Evolutionary conservation across 208 protist genomes (phyloP), one percentile per base, ranked within the genome.

Genomic region (Strigomonas galati): DNA sequence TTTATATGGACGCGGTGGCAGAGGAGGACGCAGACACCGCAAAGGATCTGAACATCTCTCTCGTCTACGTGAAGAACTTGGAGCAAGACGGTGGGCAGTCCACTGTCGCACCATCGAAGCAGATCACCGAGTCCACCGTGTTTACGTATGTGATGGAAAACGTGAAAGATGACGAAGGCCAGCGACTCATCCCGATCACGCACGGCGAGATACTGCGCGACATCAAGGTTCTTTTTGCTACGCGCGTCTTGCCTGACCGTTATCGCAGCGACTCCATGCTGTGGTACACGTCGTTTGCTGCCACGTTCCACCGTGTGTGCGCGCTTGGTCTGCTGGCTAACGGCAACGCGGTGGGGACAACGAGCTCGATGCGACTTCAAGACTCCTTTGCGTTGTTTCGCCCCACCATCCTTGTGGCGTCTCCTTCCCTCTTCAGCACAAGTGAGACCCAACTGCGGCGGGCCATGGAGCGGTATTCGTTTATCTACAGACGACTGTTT

Each of bases 11-110:
- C 37, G 79, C 86, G 35, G 66, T 61, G 0, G 82, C 86, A 51
- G 76, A 85, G 17, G 80, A 72, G 27, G 86, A 94, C 55, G 61
- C 74, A 37, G 66, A 60, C 2, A 65, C 79, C 3, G 91, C 87
- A 17, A 86, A 89, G 57, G 87, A 94, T 58, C 68, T 96, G 19
- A 92, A 87, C 72, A 92, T 96, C 67, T 46, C 68, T 14, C 79
- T 96, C 28, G 43, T 94, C 24, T 75, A 82, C 5, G 89, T 79
- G 52, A 78, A 85, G 62, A 79, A 67, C 23, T 69, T 95, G 3
- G 84, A 86, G 62, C 64, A 79, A 53, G 78, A 81, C 44, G 90
- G 90, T 15, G 75, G 83, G 1, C 62, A 71, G 17, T 68, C 74
- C 24, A 57, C 68, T 37, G 54, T 65, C 17, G 28, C 71, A 12